These are phyloP conservation scores for Ceratocystis destructans DNA, from an alignment of 2,329 filamentous ascomycete species.

Conservation along the genomic window DNA sequence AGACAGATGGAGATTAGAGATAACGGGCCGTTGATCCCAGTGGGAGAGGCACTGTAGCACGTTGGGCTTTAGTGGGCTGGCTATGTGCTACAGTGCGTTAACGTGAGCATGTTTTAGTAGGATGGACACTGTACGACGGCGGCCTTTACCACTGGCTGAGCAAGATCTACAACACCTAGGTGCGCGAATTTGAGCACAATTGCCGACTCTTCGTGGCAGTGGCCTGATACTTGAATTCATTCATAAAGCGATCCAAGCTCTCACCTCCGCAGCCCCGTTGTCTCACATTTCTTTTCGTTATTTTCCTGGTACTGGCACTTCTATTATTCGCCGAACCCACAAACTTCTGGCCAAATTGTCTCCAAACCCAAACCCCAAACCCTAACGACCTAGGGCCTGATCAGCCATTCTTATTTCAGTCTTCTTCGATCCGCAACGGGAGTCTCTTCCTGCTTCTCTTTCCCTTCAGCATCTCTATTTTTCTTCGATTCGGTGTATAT, in stretches of 20 bases:
- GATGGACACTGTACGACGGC: background rate
- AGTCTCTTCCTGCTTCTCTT: background rate
- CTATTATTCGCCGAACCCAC: background rate
- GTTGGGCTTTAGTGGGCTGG: background rate
- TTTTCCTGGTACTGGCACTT: background rate
- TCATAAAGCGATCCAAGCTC: background rate
- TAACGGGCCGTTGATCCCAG: background rate
- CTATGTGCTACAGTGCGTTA: background rate
- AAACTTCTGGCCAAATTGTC: background rate
- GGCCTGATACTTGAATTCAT: background rate
- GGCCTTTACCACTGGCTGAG: background rate
- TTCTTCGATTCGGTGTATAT: background rate
- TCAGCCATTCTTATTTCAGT: background rate
- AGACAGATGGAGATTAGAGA: background rate
- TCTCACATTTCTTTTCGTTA: background rate
- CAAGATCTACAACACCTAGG: too few relatives aligned
- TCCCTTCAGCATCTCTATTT: background rate
- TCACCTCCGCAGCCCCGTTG: background rate
- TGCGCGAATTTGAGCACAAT: slow-evolving; percentile 18
- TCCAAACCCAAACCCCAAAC: background rate
- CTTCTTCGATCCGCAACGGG: background rate
- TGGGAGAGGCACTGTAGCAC: background rate
- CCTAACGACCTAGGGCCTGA: background rate
- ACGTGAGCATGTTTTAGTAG: background rate
- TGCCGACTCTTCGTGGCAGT: background rate